These are phyloP conservation scores for Ceraceosorus guamensis DNA, from an alignment of 1,284 basidiomycete species.

Conservation along the genomic window DNA sequence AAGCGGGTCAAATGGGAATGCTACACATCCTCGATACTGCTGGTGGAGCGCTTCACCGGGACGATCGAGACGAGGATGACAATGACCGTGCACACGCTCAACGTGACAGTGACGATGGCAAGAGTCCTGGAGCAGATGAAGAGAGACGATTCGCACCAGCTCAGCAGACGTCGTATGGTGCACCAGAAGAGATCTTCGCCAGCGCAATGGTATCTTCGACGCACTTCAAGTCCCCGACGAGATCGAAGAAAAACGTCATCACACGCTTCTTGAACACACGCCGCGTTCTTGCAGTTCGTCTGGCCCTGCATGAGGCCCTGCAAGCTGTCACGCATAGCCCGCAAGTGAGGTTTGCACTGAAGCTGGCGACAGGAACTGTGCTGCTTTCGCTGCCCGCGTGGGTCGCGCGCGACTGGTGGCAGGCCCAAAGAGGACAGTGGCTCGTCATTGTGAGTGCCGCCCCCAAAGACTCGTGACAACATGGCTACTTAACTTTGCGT, in stretches of 20 bases:
- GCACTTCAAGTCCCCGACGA: not conserved
- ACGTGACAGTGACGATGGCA: not conserved
- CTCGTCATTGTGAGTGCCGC: not conserved
- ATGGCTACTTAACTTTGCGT: not conserved
- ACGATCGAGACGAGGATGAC: conserved; percentile 10
- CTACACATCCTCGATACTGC: not conserved
- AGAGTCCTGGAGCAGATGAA: not conserved
- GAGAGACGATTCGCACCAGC: not conserved
- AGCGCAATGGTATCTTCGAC: not conserved
- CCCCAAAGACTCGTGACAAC: not conserved
- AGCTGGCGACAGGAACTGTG: conserved; percentile 50
- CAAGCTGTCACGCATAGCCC: conserved; percentile 47
- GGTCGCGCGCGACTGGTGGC: conserved; percentile 15
- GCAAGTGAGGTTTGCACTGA: conserved; percentile 51
- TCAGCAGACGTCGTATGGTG: not conserved
- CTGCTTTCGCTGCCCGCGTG: conserved; percentile 51
- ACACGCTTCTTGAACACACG: conserved; percentile 1
- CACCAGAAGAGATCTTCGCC: not conserved
- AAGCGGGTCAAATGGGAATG: not conserved
- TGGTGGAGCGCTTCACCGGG: conserved; percentile 1
- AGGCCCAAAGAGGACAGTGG: no score
- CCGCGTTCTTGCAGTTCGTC: conserved; percentile 12
- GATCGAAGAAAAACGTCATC: not conserved
- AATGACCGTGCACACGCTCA: not conserved
- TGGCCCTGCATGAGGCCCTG: conserved; percentile 17